Base-by-base conservation (phyloP, 306 rosid genomes). In the Cicer chorassanicum region DNA sequence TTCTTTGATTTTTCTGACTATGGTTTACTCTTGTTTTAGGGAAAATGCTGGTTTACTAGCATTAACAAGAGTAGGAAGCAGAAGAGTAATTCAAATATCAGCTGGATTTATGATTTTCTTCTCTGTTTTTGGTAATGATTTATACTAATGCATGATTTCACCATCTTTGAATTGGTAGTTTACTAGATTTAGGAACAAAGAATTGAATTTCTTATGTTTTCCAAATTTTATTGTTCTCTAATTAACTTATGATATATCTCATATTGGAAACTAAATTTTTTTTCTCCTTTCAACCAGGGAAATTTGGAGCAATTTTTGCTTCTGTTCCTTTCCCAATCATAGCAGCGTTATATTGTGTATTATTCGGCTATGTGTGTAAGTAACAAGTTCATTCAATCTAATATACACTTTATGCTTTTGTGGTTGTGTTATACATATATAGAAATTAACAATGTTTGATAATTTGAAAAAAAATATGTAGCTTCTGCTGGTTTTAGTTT, bases 71-170 rank as follows among this genome's bases (percentile, higher is more conserved):
- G 96, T 82, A 34, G 96, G 97, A 79, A 91, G 94, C 84, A 83
- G 97, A 86, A 88, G 96, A 88, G 94, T 93, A 24, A 87, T 86
- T 82, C 97, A 91, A 76, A 87, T 91, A 66, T 88, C 94, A 80
- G 88, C 97, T 50, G 91, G 90, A 54, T 88, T 91, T 68, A 93
- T 89, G 98, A 86, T 93, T 70, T 87, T 89, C 76, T 93, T 93
- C 88, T 88, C 97, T 21, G 14, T 93, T 53, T 86, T 89, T 64
- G 96, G 98, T 91, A 88, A 41, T 53, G 14, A 12, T 65, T 6
- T 63, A 16, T 43, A 42, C 2, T 8, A 76, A 54, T 75, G 62
- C 45, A 7, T 34, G 11, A 9, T 38, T 29, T 53, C 44, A 46
- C 2, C 29, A 39, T 56, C 46, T 8, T 41, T 6, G 38, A 48